A percentile compares a stretch with the other conserved stretches of the same genome.
These are phyloP conservation scores for Trichoderma sp. DNA, from an alignment of 2,329 filamentous ascomycete genomes.

Conservation along the genomic window DNA sequence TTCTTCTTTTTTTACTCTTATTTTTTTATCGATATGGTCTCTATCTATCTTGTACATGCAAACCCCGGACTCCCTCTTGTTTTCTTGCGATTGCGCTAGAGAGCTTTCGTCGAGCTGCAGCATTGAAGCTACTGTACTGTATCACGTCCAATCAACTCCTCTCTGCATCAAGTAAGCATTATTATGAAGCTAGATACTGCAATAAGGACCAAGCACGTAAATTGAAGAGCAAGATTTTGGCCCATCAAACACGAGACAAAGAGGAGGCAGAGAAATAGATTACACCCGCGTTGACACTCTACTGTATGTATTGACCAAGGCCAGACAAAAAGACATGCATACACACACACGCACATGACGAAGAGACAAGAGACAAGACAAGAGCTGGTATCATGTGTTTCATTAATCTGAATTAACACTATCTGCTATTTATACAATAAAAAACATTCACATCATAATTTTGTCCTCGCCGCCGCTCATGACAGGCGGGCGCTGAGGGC, in stretches of 20 bases:
- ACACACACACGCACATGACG: too few species aligned
- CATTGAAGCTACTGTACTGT: background rate
- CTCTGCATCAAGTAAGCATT: background rate
- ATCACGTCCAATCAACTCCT: background rate
- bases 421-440: constrained; percentile 16
- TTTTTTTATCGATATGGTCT: background rate
- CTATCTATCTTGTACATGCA: too few species aligned
- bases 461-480: constrained; percentile 5
- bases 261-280: too few species aligned
- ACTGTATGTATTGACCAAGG: background rate
- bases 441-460: constrained; percentile 15
- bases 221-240: background rate
- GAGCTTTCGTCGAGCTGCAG: background rate
- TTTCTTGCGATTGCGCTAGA: background rate
- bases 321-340: too few species aligned
- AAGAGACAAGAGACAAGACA: background rate
- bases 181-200: background rate
- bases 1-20: background rate
- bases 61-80: background rate
- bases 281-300: background rate
- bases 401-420: constrained; percentile 11
- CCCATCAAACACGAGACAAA: background rate
- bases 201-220: too few species aligned
- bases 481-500: constrained; percentile 39
- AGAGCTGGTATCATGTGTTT: background rate